phyloP scores from a whole-genome alignment of 2,329 filamentous ascomycete genomes.

The Biscogniauxia marginata region DNA sequence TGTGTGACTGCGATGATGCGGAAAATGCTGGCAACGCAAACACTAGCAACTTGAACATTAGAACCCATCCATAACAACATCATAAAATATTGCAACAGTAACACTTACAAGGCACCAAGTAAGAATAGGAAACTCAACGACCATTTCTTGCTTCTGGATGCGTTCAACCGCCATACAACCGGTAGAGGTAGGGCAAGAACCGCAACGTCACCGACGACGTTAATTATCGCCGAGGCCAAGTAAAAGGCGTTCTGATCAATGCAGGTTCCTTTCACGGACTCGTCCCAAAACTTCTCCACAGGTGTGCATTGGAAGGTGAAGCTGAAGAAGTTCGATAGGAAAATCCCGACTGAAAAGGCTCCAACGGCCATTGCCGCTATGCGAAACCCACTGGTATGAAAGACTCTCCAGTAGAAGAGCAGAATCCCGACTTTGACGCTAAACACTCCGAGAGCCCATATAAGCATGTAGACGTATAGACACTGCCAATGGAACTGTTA shows the following conservation, averaged over 20 bases:
- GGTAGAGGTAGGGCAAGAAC: slow-evolving; percentile 32
- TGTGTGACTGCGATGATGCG: slow-evolving; percentile 28
- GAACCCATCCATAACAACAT: neutral
- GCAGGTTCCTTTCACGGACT: slow-evolving; percentile 16
- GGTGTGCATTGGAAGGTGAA: slow-evolving; percentile 27
- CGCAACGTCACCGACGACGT: slow-evolving; percentile 29
- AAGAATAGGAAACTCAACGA: slow-evolving; percentile 33
- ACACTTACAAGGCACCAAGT: slow-evolving; percentile 32
- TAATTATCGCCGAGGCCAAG: slow-evolving; percentile 27
- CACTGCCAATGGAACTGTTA: slow-evolving; percentile 10
- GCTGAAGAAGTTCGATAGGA: slow-evolving; percentile 25
- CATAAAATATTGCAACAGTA: neutral
- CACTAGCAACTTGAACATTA: slow-evolving; percentile 17
- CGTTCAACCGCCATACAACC: slow-evolving; percentile 30
- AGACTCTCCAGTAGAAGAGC: slow-evolving; percentile 31
- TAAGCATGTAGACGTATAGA: slow-evolving; percentile 28
- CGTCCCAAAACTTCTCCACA: slow-evolving; percentile 23
- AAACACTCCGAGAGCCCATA: slow-evolving; percentile 29
- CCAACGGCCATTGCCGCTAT: slow-evolving; percentile 22
- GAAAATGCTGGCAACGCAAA: slow-evolving; percentile 29
- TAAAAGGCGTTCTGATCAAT: slow-evolving; percentile 27
- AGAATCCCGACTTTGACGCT: slow-evolving; percentile 31
- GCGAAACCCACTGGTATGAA: slow-evolving; percentile 23
- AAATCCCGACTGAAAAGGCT: slow-evolving; percentile 23
- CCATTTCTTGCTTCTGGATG: slow-evolving; percentile 29